phyloP scores from a whole-genome alignment of 2,329 filamentous ascomycete genomes.

The Tolypocladium album region DNA sequence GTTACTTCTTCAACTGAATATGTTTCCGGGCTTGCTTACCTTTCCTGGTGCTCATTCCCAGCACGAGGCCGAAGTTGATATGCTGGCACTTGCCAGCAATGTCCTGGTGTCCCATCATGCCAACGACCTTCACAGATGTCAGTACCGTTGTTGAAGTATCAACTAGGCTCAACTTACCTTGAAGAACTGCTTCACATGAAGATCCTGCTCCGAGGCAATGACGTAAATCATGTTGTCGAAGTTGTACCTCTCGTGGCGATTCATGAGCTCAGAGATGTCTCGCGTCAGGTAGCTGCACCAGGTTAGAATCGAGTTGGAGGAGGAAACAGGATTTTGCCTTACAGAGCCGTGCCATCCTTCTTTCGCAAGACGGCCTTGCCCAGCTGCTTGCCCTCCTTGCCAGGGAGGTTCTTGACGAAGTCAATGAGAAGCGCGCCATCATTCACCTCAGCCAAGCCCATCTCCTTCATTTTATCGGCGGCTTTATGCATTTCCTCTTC shows the following conservation, averaged over 20 bases:
- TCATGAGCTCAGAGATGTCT: slow-evolving; percentile 64
- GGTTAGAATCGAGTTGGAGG: not conserved
- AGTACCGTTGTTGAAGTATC: not conserved
- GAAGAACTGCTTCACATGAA: slow-evolving; percentile 63
- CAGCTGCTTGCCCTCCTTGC: slow-evolving; percentile 57
- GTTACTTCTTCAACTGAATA: slow-evolving; percentile 32
- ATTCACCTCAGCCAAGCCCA: slow-evolving; percentile 55
- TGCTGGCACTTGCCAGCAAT: slow-evolving; percentile 60
- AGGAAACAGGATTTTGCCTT: not conserved
- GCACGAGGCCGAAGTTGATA: slow-evolving; percentile 64
- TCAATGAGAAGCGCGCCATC: slow-evolving; percentile 65
- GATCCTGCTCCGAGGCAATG: slow-evolving; percentile 59
- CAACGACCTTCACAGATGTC: slow-evolving; percentile 45
- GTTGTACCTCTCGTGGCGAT: slow-evolving; percentile 49
- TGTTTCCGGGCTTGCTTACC: slow-evolving; percentile 33
- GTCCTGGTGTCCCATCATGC: slow-evolving; percentile 59
- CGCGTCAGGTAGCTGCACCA: slow-evolving; percentile 48
- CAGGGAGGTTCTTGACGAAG: slow-evolving; percentile 55
- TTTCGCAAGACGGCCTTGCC: slow-evolving; percentile 61
- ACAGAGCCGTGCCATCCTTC: slow-evolving; percentile 64
- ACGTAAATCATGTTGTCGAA: slow-evolving; percentile 78
- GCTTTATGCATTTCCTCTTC: slow-evolving; percentile 56
- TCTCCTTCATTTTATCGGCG: slow-evolving; percentile 51
- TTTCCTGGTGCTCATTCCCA: slow-evolving; percentile 60
- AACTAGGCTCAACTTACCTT: slow-evolving; percentile 25